A percentile compares a stretch with the other conserved stretches of the same genome.
Conservation (phyloP, 2,329 filamentous ascomycete genomes). For the Emericellopsis cladophorae region DNA sequence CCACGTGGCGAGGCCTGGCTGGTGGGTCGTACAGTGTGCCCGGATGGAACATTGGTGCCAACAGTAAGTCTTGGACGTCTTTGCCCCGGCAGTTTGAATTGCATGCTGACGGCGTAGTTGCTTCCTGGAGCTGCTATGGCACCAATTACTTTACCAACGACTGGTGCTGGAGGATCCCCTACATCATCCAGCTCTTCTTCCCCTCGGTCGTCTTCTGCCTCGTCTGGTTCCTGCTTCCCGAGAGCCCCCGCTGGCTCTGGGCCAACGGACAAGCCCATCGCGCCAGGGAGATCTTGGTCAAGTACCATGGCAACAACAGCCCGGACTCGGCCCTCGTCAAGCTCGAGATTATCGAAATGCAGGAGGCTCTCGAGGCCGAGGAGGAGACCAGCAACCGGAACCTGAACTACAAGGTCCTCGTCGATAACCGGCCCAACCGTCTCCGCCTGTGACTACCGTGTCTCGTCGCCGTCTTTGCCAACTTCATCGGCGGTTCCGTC, state of each 20-base stretch:
- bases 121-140: slow-evolving; percentile 30
- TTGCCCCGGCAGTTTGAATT: background rate
- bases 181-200: slow-evolving; percentile 28
- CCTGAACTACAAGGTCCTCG: slow-evolving; percentile 25
- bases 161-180: slow-evolving; percentile 35
- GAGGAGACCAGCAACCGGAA: slow-evolving; percentile 18
- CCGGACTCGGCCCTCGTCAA: slow-evolving; percentile 17
- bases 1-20: slow-evolving; percentile 8
- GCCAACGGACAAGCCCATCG: slow-evolving; percentile 2
- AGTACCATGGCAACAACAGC: slow-evolving; percentile 8
- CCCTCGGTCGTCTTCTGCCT: slow-evolving; percentile 27
- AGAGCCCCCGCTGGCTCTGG: slow-evolving; percentile 15
- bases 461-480: slow-evolving; percentile 33
- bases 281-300: slow-evolving; percentile 1
- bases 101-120: slow-evolving; percentile 11
- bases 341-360: slow-evolving; percentile 30
- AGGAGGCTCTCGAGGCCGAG: slow-evolving; percentile 29
- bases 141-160: slow-evolving; percentile 27
- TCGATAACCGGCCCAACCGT: slow-evolving; percentile 32
- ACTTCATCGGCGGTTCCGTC: slow-evolving; percentile 34
- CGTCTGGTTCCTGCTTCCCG: slow-evolving; percentile 30
- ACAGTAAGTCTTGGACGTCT: slow-evolving; percentile 4
- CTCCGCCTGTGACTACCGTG: slow-evolving; percentile 29
- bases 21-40: slow-evolving; percentile 8
- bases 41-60: slow-evolving; percentile 8